Percentiles rank a stretch among this genome's conserved stretches.
Conservation (phyloP, 2,329 filamentous ascomycete species). For the Claviceps humidiphila region DNA sequence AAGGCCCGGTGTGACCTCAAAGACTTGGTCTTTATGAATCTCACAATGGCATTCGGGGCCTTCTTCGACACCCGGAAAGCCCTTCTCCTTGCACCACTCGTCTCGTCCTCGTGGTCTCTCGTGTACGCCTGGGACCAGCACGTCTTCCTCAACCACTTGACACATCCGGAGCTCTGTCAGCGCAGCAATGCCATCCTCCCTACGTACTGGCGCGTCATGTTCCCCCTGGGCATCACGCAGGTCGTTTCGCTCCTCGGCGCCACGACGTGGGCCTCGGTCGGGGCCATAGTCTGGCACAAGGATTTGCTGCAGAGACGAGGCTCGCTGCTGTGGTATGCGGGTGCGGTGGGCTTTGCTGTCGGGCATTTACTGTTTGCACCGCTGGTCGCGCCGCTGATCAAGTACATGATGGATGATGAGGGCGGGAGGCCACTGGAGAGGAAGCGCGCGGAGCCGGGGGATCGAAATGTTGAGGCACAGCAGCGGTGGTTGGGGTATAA, state of each 20-base stretch:
- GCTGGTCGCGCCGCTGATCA: conserved; percentile 19
- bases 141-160: conserved; percentile 26
- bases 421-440: conserved; percentile 6
- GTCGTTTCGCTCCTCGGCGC: conserved; percentile 21
- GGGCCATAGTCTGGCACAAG: conserved; percentile 13
- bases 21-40: background rate
- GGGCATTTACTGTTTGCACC: conserved; percentile 22
- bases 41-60: conserved; percentile 23
- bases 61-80: conserved; percentile 24
- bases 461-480: conserved; percentile 17
- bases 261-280: conserved; percentile 19
- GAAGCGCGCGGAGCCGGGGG: conserved; percentile 8
- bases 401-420: conserved; percentile 16
- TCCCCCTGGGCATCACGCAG: conserved; percentile 20
- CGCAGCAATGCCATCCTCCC: conserved; percentile 26
- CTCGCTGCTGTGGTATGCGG: conserved; percentile 20
- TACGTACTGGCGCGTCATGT: conserved; percentile 28
- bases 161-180: conserved; percentile 15
- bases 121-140: conserved; percentile 32
- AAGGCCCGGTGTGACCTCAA: background rate
- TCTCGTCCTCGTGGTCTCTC: conserved; percentile 33
- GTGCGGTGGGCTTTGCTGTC: conserved; percentile 16
- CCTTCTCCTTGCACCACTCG: conserved; percentile 30
- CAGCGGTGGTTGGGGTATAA: conserved; percentile 20
- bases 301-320: conserved; percentile 13